Percentiles rank a stretch among this genome's conserved stretches.
phyloP scores from a whole-genome alignment of 495 filamentous ascomycete species.

The Aspergillus wentii region DNA sequence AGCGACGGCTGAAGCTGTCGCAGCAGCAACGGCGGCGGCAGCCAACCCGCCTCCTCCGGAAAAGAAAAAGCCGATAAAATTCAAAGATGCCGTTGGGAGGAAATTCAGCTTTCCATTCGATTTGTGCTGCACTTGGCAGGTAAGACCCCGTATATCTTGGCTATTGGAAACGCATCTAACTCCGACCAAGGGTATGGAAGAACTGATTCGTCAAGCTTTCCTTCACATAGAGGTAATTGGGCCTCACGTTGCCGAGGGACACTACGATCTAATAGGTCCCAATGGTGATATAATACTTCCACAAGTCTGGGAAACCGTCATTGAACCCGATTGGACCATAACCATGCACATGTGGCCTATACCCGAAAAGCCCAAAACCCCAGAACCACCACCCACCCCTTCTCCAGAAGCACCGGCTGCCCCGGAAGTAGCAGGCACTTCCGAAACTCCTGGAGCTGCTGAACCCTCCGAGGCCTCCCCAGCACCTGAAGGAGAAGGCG shows the following conservation, averaged over 20 bases:
- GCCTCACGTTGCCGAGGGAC: conserved; percentile 75
- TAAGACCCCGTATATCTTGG: conserved; percentile 34
- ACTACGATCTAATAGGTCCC: conserved; percentile 80
- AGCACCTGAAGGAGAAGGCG: conserved; percentile 11
- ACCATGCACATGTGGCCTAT: conserved; percentile 99
- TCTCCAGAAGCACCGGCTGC: conserved; percentile 19
- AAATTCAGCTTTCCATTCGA: conserved; percentile 85
- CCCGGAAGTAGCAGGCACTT: conserved; percentile 13
- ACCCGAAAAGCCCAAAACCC: conserved; percentile 50
- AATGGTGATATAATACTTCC: conserved; percentile 86
- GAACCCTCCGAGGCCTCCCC: conserved; percentile 10
- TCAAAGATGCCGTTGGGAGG: conserved; percentile 80
- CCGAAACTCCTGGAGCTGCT: conserved; percentile 14
- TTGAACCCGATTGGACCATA: conserved; percentile 84
- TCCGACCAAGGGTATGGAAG: conserved; percentile 67
- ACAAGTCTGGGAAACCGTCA: conserved; percentile 78
- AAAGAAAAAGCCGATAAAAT: conserved; percentile 66
- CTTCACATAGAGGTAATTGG: conserved; percentile 78
- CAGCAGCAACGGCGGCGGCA: conserved; percentile 22
- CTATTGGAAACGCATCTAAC: conserved; percentile 7
- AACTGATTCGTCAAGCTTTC: conserved; percentile 83
- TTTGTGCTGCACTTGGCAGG: conserved; percentile 74
- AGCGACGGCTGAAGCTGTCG: conserved; percentile 23
- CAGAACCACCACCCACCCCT: conserved; percentile 20
- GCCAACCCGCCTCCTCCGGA: conserved; percentile 30